Conservation (phyloP, 2,329 filamentous ascomycete genomes). For the Monilinia vaccinii-corymbosi region DNA sequence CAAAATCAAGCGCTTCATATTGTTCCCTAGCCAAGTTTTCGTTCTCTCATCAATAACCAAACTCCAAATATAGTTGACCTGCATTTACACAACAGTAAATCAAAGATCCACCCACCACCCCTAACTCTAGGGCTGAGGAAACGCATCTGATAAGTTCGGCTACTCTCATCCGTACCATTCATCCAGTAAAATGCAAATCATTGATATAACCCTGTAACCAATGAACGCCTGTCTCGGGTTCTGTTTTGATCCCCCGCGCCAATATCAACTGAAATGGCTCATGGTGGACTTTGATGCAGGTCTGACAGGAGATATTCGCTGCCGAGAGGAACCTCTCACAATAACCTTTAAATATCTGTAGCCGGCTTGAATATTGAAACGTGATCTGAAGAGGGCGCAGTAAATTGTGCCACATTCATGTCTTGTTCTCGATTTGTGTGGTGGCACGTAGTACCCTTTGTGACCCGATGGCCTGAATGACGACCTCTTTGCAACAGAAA, state of each 20-base stretch:
- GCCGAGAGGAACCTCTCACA: neutral
- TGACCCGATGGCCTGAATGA: neutral
- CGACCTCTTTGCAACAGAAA: neutral
- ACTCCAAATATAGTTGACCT: neutral
- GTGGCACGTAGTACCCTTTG: neutral
- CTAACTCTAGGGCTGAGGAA: neutral
- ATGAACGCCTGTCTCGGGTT: neutral
- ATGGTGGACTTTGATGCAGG: neutral
- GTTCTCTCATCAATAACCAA: neutral
- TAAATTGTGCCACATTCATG: neutral
- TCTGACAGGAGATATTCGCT: neutral
- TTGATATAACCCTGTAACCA: neutral
- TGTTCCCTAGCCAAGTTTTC: neutral
- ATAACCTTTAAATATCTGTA: neutral
- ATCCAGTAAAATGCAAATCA: neutral
- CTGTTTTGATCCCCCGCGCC: constrained; percentile 1
- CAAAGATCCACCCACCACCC: neutral
- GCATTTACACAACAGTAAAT: neutral
- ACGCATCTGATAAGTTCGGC: constrained; percentile 1
- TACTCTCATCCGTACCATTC: neutral
- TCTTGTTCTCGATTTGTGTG: neutral
- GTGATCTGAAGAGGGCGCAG: constrained; percentile 1
- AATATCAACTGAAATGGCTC: neutral
- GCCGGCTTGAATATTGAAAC: neutral
- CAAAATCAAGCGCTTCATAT: neutral